Evolutionary conservation across 2,329 filamentous ascomycete species (phyloP).

Genomic region (Chaetomiaceae sp.): DNA sequence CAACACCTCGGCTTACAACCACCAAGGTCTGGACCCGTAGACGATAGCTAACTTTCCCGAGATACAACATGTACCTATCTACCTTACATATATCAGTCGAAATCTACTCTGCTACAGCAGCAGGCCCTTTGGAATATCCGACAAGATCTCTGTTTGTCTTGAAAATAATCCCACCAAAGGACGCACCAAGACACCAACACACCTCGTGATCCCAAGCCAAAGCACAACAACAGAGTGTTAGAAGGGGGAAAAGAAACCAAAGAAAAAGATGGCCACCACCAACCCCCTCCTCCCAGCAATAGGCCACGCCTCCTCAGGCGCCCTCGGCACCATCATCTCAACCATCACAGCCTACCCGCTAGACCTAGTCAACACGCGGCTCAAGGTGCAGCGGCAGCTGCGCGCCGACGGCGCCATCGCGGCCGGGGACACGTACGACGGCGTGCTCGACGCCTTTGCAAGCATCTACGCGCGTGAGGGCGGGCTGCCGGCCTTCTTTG

Average conservation of each 20-base stretch:
- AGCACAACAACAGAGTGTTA: too few species aligned
- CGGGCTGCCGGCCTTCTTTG: slow-evolving; percentile 65
- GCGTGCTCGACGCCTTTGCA: slow-evolving; percentile 62
- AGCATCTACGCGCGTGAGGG: slow-evolving; percentile 70
- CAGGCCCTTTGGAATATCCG: too few species aligned
- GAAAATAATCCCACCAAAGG: too few species aligned
- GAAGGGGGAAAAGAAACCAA: too few species aligned
- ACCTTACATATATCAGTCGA: too few species aligned
- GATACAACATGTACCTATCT: too few species aligned
- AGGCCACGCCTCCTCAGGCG: slow-evolving; percentile 76
- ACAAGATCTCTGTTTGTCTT: too few species aligned
- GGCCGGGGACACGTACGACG: slow-evolving; percentile 50
- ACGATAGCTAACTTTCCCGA: too few species aligned
- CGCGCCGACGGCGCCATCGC: slow-evolving; percentile 30
- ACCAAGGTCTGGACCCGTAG: neutral
- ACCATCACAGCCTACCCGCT: slow-evolving; percentile 77
- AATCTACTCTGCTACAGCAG: too few species aligned
- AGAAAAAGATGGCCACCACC: too few species aligned
- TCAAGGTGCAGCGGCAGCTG: slow-evolving; percentile 70
- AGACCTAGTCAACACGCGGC: slow-evolving; percentile 72
- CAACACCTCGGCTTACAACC: neutral
- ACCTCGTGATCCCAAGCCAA: too few species aligned
- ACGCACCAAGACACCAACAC: too few species aligned
- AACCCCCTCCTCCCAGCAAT: slow-evolving; percentile 40
- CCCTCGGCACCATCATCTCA: slow-evolving; percentile 70